These are phyloP conservation scores for Boletus barrowsii DNA, from an alignment of 768 basidiomycete species.

Conservation along the genomic window DNA sequence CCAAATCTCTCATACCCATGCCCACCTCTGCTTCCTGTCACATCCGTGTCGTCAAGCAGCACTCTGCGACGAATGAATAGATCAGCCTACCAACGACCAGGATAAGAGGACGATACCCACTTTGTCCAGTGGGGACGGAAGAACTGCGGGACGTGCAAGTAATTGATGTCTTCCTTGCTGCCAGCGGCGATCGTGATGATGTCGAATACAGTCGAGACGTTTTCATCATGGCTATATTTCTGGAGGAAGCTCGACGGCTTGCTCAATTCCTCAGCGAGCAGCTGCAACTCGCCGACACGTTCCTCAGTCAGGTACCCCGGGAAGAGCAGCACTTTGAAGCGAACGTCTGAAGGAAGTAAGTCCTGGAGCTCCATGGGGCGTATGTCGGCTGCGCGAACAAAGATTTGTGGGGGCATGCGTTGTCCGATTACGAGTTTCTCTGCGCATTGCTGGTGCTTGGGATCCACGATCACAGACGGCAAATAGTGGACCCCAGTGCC, in stretches of 20 bases:
- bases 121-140: conserved; percentile 43
- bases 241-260: conserved; percentile 27
- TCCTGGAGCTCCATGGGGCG: conserved; percentile 41
- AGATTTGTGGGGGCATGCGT: conserved; percentile 36
- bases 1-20: conserved; percentile 35
- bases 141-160: conserved; percentile 31
- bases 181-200: conserved; percentile 26
- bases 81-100: not conserved
- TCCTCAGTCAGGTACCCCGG: conserved; percentile 26
- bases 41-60: conserved; percentile 35
- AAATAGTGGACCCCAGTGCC: conserved; percentile 41
- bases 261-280: conserved; percentile 27
- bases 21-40: conserved; percentile 30
- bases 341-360: conserved; percentile 35
- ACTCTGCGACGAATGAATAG: conserved; percentile 23
- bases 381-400: conserved; percentile 36
- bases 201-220: conserved; percentile 31
- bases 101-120: conserved; percentile 23
- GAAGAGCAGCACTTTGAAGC: conserved; percentile 40
- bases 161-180: conserved; percentile 34
- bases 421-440: conserved; percentile 34
- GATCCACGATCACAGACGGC: conserved; percentile 35
- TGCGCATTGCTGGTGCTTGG: conserved; percentile 31
- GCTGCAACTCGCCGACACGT: conserved; percentile 20
- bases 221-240: conserved; percentile 24